phyloP scores from a whole-genome alignment of 306 rosid species.

The Bauhinia variegata region DNA sequence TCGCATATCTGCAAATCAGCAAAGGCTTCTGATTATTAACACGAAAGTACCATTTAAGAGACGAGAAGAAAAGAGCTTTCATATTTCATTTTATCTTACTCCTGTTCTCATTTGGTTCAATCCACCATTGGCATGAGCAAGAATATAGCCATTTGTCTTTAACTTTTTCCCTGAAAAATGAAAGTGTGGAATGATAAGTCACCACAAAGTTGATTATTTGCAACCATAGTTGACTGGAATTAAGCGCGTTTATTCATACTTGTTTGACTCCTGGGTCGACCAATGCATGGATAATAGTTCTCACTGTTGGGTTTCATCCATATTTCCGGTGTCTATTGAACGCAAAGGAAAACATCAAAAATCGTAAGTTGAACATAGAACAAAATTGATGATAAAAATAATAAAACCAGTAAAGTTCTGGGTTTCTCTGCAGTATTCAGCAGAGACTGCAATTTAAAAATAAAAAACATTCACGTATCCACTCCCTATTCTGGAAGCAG shows the following conservation, averaged over 20 bases:
- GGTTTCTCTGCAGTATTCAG: background rate
- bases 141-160: constrained; percentile 82
- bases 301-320: constrained; percentile 87
- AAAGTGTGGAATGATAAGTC: constrained; percentile 6
- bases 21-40: constrained; percentile 35
- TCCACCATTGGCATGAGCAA: constrained; percentile 97
- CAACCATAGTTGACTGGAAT: background rate
- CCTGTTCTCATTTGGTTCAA: constrained; percentile 99
- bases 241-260: constrained; percentile 52
- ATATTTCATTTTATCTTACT: constrained; percentile 46
- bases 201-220: constrained; percentile 1
- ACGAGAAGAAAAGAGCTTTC: background rate
- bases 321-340: constrained; percentile 73
- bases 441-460: background rate
- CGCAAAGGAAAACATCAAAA: background rate
- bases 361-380: constrained; percentile 1
- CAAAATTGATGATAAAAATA: constrained; percentile 13
- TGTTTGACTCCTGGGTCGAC: constrained; percentile 58
- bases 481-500: background rate
- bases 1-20: constrained; percentile 83
- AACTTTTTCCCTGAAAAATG: constrained; percentile 47
- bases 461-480: background rate
- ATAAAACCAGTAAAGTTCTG: background rate
- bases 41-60: constrained; percentile 7
- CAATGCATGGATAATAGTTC: constrained; percentile 62